Conservation (phyloP, 352 stramenopile species). For the Aphanomyces stellatus region DNA sequence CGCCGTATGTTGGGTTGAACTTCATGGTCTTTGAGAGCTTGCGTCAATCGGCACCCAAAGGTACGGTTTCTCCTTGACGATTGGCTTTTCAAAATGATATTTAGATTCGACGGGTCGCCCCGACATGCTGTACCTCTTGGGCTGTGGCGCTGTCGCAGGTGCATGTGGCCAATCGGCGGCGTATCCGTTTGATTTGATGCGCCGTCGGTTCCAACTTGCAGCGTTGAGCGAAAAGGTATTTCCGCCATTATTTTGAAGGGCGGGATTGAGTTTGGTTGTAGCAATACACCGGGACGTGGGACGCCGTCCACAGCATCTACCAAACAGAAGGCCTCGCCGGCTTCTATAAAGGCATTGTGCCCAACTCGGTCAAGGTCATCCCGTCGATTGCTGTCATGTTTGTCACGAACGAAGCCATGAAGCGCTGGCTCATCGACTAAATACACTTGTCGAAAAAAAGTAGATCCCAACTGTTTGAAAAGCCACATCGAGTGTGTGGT, state of each 20-base stretch:
- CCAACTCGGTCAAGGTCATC: slow-evolving; percentile 79
- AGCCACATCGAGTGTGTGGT: too few relatives aligned
- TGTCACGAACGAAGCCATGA: slow-evolving; percentile 65
- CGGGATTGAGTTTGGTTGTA: neutral
- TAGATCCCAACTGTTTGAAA: neutral
- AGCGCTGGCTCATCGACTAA: slow-evolving; percentile 25
- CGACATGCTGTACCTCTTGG: slow-evolving; percentile 45
- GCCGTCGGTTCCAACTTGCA: slow-evolving; percentile 58
- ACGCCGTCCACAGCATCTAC: slow-evolving; percentile 41
- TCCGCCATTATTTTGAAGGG: neutral
- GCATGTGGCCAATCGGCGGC: slow-evolving; percentile 58
- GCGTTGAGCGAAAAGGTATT: slow-evolving; percentile 19
- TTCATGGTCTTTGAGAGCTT: slow-evolving; percentile 72
- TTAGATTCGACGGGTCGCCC: slow-evolving; percentile 38
- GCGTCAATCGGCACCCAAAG: slow-evolving; percentile 30
- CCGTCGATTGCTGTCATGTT: slow-evolving; percentile 81
- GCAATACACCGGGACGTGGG: slow-evolving; percentile 46
- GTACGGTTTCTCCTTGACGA: neutral
- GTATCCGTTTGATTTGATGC: slow-evolving; percentile 71
- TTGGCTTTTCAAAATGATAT: neutral
- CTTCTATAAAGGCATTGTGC: slow-evolving; percentile 61
- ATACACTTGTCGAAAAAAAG: neutral
- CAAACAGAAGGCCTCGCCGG: slow-evolving; percentile 42
- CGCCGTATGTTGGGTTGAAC: slow-evolving; percentile 66
- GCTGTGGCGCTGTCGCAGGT: slow-evolving; percentile 50